Base-by-base conservation (phyloP, 768 basidiomycete genomes). In the Leucosporidium creatinivorum region DNA sequence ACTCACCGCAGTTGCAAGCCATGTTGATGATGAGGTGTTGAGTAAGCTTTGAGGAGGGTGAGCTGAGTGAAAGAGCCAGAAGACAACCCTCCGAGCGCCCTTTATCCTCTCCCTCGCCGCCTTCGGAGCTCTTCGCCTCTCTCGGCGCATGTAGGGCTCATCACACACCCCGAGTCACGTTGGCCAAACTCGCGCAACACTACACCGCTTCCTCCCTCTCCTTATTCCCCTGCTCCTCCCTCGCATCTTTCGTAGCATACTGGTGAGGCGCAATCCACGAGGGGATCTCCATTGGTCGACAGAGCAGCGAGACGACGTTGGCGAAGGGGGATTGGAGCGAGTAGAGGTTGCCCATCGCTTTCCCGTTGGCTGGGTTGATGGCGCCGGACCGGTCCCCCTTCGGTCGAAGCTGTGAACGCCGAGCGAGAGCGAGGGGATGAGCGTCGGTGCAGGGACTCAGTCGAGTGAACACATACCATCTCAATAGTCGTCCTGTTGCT, bases 401-500 rank as follows among this genome's bases (percentile, higher is more conserved):
- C 4, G 59, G 47, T 31, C 59, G 59, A 5, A 60, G 59, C 59
- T 60, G 59, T 23, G 23, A n/a, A 23, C 8, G 18, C 9, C 18
- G 57, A 2, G 7, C 21, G 56, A 25, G 17, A 54, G 54, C 23
- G 23, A 47, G 44, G 13, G 23, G 47, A 44, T 44, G 15, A 47
- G 44, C 7, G 39, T 3, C 6, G 39, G n/a, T n/a, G n/a, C n/a
- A n/a, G n/a, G n/a, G n/a, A n/a, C n/a, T n/a, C n/a, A n/a, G n/a
- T n/a, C n/a, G 26, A 31, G 17, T 0, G 51, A n/a, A 48, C 9
- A 48, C 73, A 51, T 36, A 76, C 75, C 68, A 73, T 69, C 60
- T 76, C 75, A 36, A 76, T 70, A 51, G 75, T 76, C 1, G 75
- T 76, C 26, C 59, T 44, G 28, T 74, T 69, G 9, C 28, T 58